Evolutionary conservation across 768 basidiomycete genomes (phyloP), one percentile per base, ranked within the genome.

Genomic region (Amanita polypyramis): DNA sequence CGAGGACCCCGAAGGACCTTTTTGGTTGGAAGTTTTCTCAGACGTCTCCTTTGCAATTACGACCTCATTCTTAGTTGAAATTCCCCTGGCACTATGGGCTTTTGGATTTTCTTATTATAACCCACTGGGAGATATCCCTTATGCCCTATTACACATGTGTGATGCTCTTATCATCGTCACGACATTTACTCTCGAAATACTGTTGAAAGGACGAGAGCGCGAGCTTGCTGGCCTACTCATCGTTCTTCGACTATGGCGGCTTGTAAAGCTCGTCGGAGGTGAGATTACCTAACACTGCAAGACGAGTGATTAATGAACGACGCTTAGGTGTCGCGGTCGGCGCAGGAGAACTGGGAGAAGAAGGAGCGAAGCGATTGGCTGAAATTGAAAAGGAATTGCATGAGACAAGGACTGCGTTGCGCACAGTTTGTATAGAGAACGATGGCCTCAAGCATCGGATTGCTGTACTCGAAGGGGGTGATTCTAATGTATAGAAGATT

Each of bases 171-270:
- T 91, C 51, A 80, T 91, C 56, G 14, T 87, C 50, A 72, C 74
- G 5, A 90, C 87, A 0, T 87, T 90, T 59, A 63, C 80, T 5
- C 70, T 90, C 27, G 89, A 91, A 60, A 69, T 82, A 5, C 70
- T 74, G 7, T 66, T 91, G 11, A 74, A 72, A 55, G 87, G 88
- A 2, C 72, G 65, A 45, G 82, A 85, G 58, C 66, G 77, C 51
- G 85, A 91, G 56, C 70, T 90, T 17, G 82, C 80, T 1, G 75
- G 72, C 5, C 64, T 91, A 20, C 73, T 91, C 29, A 71, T 91
- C 35, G 65, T 84, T 15, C 66, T 91, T 23, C 87, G 88, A 62
- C 61, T 91, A 11, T 89, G 89, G 88, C 73, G 88, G 20, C 66
- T 91, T 27, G 75, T 90, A 20, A 87, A 89, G 58, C 68, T 91